Percentiles rank a stretch among this genome's conserved stretches.
These are phyloP conservation scores for Asterionellopsis glacialis DNA, from an alignment of 108 stramenopile genomes.

Conservation along the genomic window DNA sequence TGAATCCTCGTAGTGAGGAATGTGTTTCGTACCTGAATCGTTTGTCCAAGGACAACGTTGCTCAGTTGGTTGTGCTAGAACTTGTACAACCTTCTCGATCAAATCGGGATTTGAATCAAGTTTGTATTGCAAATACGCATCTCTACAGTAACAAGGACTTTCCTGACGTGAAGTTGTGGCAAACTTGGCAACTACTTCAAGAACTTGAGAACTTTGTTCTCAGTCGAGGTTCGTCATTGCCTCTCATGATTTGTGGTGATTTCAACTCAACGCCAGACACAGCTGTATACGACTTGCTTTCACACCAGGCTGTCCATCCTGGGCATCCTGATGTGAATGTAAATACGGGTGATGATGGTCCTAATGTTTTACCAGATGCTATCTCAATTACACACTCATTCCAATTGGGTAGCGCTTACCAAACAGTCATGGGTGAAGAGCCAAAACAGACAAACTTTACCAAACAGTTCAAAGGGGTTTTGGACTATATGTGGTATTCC, in stretches of 20 bases:
- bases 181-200: slow-evolving; percentile 89
- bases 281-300: slow-evolving; percentile 93
- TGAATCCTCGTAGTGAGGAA: slow-evolving; percentile 83
- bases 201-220: slow-evolving; percentile 90
- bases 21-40: slow-evolving; percentile 83
- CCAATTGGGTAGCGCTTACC: slow-evolving; percentile 91
- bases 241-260: slow-evolving; percentile 96
- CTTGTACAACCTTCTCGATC: slow-evolving; percentile 59
- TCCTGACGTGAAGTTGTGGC: slow-evolving; percentile 99
- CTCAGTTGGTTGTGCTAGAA: slow-evolving; percentile 94
- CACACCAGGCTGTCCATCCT: slow-evolving; percentile 85
- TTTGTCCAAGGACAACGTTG: slow-evolving; percentile 96
- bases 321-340: slow-evolving; percentile 85
- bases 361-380: slow-evolving; percentile 83
- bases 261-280: slow-evolving; percentile 97
- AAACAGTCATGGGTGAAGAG: slow-evolving; percentile 88
- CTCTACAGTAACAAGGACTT: slow-evolving; percentile 97
- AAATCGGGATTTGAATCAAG: slow-evolving; percentile 66
- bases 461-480: slow-evolving; percentile 82
- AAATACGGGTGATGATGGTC: slow-evolving; percentile 52
- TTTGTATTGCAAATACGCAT: slow-evolving; percentile 97
- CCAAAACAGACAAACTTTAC: slow-evolving; percentile 96
- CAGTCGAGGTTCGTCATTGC: slow-evolving; percentile 73
- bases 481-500: slow-evolving; percentile 98
- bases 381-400: slow-evolving; percentile 89